Conservation (phyloP, 2,329 filamentous ascomycete species). For the Diplodia mutila region DNA sequence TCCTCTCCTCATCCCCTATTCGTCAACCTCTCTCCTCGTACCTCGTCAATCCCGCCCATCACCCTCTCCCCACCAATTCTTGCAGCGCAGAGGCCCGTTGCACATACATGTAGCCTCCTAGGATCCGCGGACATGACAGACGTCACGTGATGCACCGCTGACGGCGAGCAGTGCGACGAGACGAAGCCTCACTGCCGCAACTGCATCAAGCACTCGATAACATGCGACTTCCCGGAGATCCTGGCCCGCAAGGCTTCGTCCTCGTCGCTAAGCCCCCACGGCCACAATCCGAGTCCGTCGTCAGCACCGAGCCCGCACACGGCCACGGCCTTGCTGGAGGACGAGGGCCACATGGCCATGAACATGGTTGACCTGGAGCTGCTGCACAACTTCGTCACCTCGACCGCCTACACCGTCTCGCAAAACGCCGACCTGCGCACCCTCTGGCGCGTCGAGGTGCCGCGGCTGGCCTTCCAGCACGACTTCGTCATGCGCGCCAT, state of each 20-base stretch:
- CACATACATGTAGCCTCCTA: no score
- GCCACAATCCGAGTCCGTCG: background rate
- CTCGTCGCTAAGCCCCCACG: background rate
- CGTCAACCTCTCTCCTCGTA: background rate
- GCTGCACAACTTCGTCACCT: constrained; percentile 39
- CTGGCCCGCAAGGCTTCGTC: constrained; percentile 21
- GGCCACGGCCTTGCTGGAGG: background rate
- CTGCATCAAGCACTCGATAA: constrained; percentile 37
- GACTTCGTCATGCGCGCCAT: constrained; percentile 50
- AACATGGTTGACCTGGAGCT: constrained; percentile 34
- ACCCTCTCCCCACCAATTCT: background rate
- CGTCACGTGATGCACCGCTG: constrained; percentile 12
- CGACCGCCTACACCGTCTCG: constrained; percentile 34
- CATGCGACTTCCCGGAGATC: constrained; percentile 33
- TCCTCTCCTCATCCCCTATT: background rate
- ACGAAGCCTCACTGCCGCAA: constrained; percentile 37
- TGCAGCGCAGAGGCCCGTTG: no score
- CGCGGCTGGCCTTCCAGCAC: constrained; percentile 45
- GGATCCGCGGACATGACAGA: no score
- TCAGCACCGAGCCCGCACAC: background rate
- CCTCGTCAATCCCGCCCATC: background rate
- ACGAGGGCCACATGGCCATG: constrained; percentile 2
- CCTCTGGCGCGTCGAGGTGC: constrained; percentile 33
- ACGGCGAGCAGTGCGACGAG: constrained; percentile 36
- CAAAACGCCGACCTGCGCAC: constrained; percentile 30